Evolutionary conservation across 2,329 filamentous ascomycete species (phyloP).

Genomic region (Exserohilum turcica): DNA sequence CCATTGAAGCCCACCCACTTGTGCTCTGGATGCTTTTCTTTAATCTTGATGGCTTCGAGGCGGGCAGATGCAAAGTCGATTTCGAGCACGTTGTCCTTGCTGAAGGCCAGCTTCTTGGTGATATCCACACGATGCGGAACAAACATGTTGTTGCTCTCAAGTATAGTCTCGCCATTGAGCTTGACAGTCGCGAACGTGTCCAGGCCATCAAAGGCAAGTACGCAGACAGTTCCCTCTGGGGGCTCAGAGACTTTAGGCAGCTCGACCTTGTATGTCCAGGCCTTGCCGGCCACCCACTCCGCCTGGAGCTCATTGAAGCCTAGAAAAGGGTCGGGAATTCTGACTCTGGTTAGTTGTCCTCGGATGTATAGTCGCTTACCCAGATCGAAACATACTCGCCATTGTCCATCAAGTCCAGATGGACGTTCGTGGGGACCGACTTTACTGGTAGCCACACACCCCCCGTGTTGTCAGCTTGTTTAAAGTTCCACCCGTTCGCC

Average conservation of each 20-base stretch:
- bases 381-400: constrained; percentile 46
- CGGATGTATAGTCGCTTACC: not conserved
- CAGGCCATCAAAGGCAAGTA: constrained; percentile 66
- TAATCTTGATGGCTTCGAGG: constrained; percentile 58
- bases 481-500: constrained; percentile 53
- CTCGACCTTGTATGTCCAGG: constrained; percentile 55
- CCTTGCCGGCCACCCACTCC: constrained; percentile 56
- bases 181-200: constrained; percentile 66
- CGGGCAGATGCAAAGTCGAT: constrained; percentile 64
- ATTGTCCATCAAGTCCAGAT: constrained; percentile 55
- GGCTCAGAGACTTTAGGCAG: constrained; percentile 42
- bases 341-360: constrained; percentile 25
- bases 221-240: constrained; percentile 43
- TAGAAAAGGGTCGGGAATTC: constrained; percentile 57
- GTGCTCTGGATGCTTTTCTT: constrained; percentile 62
- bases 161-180: constrained; percentile 60
- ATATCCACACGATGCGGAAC: constrained; percentile 62
- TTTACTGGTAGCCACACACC: constrained; percentile 53
- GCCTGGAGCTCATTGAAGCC: constrained; percentile 57
- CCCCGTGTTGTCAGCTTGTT: constrained; percentile 50
- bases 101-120: constrained; percentile 47
- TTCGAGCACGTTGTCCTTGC: constrained; percentile 55
- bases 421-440: constrained; percentile 55
- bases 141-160: constrained; percentile 68
- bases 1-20: constrained; percentile 59